Percentiles rank a stretch among this genome's conserved stretches.
phyloP scores from a whole-genome alignment of 805 yeast genomes.

The Wickerhamiella sergipiensis region DNA sequence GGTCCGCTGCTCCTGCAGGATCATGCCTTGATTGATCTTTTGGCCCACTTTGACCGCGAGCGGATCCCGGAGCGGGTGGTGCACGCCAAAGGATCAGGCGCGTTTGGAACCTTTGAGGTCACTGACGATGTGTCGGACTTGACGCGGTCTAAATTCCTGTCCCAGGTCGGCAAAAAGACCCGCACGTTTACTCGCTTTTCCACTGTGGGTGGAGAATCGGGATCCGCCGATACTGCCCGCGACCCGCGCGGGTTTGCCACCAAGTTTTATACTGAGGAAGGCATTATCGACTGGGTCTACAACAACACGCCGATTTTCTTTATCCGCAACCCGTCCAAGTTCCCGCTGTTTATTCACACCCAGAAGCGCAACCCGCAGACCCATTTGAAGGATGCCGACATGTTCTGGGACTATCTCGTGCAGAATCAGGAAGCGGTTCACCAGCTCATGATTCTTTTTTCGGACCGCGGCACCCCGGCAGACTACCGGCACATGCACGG shows the following conservation, averaged over 20 bases:
- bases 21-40: constrained; percentile 39
- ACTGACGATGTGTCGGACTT: constrained; percentile 45
- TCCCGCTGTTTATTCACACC: constrained; percentile 53
- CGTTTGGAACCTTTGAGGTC: constrained; percentile 43
- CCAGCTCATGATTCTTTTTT: constrained; percentile 43
- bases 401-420: constrained; percentile 44
- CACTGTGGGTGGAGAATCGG: constrained; percentile 59
- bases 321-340: constrained; percentile 49
- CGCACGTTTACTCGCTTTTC: constrained; percentile 46
- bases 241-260: constrained; percentile 61
- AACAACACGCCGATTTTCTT: constrained; percentile 60
- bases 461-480: constrained; percentile 47
- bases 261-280: constrained; percentile 54
- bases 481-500: constrained; percentile 45
- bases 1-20: constrained; percentile 52
- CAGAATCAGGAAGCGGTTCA: constrained; percentile 45
- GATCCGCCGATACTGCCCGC: constrained; percentile 51
- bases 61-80: constrained; percentile 56
- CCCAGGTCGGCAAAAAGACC: constrained; percentile 67
- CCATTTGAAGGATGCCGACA: constrained; percentile 39
- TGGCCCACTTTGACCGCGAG: constrained; percentile 51
- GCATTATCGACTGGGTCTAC: constrained; percentile 59
- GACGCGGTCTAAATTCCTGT: constrained; percentile 39
- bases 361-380: constrained; percentile 60
- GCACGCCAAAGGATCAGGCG: constrained; percentile 56